Conservation (phyloP, 345 rosid genomes). For the Boechera divaricarpa region DNA sequence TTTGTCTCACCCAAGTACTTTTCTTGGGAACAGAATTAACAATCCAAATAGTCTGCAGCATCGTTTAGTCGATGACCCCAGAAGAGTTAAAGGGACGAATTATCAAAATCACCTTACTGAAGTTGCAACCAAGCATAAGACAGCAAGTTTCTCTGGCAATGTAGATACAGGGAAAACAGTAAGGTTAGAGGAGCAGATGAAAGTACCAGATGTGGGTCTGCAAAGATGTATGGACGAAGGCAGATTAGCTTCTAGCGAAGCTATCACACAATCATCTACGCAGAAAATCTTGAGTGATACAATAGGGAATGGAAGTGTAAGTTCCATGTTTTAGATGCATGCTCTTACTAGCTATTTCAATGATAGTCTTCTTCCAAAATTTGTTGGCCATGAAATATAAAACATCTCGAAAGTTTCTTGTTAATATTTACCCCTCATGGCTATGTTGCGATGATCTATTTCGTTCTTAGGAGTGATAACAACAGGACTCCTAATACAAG, state of each 20-base stretch:
- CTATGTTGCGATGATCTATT: conserved; percentile 12
- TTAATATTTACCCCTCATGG: neutral
- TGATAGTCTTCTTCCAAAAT: conserved; percentile 1
- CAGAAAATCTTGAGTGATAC: conserved; percentile 48
- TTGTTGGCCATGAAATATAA: neutral
- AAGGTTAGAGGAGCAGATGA: conserved; percentile 54
- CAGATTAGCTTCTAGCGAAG: conserved; percentile 47
- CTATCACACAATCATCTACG: conserved; percentile 48
- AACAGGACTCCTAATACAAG: conserved; percentile 21
- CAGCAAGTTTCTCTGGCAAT: conserved; percentile 54
- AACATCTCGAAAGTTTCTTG: conserved; percentile 4
- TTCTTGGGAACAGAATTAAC: conserved; percentile 51
- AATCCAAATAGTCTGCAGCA: conserved; percentile 53
- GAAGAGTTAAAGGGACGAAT: conserved; percentile 41
- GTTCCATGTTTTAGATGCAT: conserved; percentile 41
- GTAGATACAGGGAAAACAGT: conserved; percentile 60
- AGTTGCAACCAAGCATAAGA: conserved; percentile 50
- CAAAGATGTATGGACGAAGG: conserved; percentile 50
- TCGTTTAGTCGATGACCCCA: conserved; percentile 50
- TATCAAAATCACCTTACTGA: conserved; percentile 48
- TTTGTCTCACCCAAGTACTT: conserved; percentile 38
- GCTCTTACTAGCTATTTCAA: conserved; percentile 7
- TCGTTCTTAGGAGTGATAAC: conserved; percentile 5
- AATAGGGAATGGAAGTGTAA: conserved; percentile 72
- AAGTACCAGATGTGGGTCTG: conserved; percentile 49